These are phyloP conservation scores for Rhypophila decipiens DNA, from an alignment of 495 filamentous ascomycete species.

Conservation along the genomic window DNA sequence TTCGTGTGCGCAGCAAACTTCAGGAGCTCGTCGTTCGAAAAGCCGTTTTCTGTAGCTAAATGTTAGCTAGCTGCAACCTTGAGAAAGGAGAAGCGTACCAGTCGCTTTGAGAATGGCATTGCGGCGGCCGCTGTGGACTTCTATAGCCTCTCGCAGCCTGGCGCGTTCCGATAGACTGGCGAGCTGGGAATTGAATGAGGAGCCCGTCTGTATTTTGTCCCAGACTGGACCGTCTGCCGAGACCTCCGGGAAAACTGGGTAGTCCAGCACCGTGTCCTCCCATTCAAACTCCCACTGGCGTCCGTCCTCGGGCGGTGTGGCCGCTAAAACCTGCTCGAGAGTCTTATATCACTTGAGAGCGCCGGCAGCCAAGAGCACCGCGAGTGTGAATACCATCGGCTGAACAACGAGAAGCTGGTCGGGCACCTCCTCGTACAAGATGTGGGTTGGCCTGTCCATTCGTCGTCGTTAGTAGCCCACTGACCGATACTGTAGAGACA, in stretches of 20 bases:
- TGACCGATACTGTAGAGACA: not conserved
- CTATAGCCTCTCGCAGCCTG: slow-evolving; percentile 3
- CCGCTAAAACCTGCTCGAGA: not conserved
- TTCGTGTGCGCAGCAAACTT: slow-evolving; percentile 17
- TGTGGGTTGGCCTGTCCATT: not conserved
- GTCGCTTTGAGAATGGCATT: slow-evolving; percentile 10
- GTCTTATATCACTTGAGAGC: not conserved
- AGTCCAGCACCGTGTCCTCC: not conserved
- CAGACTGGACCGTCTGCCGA: not conserved
- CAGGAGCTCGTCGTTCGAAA: slow-evolving; percentile 14
- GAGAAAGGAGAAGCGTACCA: slow-evolving; percentile 4
- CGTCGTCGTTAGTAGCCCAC: not conserved
- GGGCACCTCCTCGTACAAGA: not conserved
- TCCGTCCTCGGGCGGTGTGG: not conserved
- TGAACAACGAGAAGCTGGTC: not conserved
- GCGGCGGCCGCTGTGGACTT: slow-evolving; percentile 6
- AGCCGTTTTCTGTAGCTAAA: slow-evolving; percentile 11
- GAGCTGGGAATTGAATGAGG: not conserved
- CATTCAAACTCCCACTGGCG: slow-evolving; percentile 1
- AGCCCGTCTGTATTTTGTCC: slow-evolving; percentile 1
- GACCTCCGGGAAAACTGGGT: not conserved
- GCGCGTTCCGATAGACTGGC: not conserved
- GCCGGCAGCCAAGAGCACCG: not conserved
- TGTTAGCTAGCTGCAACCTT: slow-evolving; percentile 7
- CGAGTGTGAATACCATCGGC: not conserved